These are phyloP conservation scores for Sphenostylis stenocarpa DNA, from an alignment of 306 rosid species.

Conservation along the genomic window DNA sequence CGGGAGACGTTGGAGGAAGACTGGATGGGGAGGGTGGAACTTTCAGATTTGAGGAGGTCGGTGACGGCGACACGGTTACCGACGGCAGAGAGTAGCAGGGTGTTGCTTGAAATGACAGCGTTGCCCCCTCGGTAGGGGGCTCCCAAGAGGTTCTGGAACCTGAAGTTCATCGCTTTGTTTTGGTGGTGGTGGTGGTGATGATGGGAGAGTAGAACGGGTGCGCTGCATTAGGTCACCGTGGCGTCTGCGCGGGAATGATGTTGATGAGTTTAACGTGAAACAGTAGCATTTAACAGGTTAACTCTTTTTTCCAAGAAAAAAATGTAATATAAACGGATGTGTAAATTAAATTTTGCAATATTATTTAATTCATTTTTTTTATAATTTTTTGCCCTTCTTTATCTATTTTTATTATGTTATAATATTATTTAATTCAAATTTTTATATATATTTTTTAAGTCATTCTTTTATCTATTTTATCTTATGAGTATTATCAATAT, in stretches of 20 bases:
- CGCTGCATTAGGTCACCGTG: neutral
- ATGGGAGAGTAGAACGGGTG: no score
- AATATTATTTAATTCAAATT: no score
- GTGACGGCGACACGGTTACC: constrained; percentile 83
- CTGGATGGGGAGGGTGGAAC: constrained; percentile 70
- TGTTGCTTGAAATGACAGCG: constrained; percentile 59
- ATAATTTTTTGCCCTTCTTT: no score
- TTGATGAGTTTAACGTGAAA: constrained; percentile 16
- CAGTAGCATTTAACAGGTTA: no score
- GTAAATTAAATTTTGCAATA: no score
- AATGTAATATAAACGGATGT: no score
- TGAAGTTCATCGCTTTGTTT: constrained; percentile 61
- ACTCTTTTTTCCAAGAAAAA: no score
- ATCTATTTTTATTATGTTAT: no score
- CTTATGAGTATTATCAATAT: no score
- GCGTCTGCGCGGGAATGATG: constrained; percentile 20
- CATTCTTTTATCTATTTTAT: no score
- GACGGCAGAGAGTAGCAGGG: constrained; percentile 73
- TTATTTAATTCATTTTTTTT: no score
- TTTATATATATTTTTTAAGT: no score
- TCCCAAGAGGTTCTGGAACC: constrained; percentile 89
- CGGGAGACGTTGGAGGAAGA: constrained; percentile 77
- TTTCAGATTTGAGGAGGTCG: constrained; percentile 72
- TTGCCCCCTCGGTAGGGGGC: constrained; percentile 98
- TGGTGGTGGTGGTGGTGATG: neutral